These are phyloP conservation scores for Epichloe elymi DNA, from an alignment of 2,329 filamentous ascomycete species.

Conservation along the genomic window DNA sequence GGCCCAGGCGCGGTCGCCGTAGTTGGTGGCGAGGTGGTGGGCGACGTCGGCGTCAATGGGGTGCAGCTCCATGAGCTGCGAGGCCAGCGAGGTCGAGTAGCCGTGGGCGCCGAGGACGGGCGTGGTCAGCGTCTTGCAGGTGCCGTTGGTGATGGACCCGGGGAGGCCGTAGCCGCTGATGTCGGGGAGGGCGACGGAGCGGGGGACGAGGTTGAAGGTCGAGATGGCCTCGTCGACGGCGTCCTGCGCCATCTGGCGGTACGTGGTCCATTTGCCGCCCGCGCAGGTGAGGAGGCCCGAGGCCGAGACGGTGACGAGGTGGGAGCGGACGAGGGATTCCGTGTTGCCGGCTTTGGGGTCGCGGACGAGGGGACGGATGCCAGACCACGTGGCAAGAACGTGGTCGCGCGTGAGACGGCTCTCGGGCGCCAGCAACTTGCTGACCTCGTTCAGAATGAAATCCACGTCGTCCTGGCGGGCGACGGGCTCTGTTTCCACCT, in stretches of 20 bases:
- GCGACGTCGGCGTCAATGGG: constrained; percentile 27
- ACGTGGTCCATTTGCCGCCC: constrained; percentile 81
- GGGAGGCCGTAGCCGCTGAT: constrained; percentile 49
- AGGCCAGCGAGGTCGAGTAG: constrained; percentile 28
- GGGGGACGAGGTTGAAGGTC: constrained; percentile 46
- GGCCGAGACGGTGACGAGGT: constrained; percentile 61
- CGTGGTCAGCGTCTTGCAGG: constrained; percentile 62
- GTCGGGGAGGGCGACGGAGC: constrained; percentile 40
- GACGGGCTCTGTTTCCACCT: constrained; percentile 54
- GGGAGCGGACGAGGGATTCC: constrained; percentile 70
- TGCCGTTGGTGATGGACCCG: constrained; percentile 44
- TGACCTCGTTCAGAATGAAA: constrained; percentile 70
- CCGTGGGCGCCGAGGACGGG: constrained; percentile 67
- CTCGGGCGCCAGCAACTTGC: constrained; percentile 62
- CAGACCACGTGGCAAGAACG: constrained; percentile 71
- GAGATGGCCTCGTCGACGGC: constrained; percentile 67
- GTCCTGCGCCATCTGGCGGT: constrained; percentile 79
- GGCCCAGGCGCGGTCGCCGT: constrained; percentile 52
- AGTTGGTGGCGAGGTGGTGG: constrained; percentile 26
- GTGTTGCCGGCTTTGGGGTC: constrained; percentile 74
- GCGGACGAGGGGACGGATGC: constrained; percentile 65
- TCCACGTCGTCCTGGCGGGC: constrained; percentile 67
- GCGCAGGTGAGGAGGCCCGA: constrained; percentile 70
- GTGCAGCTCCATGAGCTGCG: constrained; percentile 24
- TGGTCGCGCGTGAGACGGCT: constrained; percentile 62